Base-by-base conservation (phyloP, 495 filamentous ascomycete species). In the Trichodelitschia bisporula region DNA sequence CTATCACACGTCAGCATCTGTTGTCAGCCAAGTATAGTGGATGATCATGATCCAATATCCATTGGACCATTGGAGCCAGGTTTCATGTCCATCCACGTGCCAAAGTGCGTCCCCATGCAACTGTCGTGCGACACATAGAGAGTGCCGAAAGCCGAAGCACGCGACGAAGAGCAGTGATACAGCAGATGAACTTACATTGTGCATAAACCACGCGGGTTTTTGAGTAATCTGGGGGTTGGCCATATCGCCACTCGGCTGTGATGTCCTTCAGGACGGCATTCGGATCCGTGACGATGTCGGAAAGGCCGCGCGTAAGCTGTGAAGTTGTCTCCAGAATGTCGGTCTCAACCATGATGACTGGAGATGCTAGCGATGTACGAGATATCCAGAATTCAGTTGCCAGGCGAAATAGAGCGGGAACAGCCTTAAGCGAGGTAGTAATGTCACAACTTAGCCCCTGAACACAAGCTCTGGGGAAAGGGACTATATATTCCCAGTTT, bases 271-370 rank as follows among this genome's bases (percentile, higher is more conserved):
- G 44, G 19, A 69, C 64, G 6, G 65, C 66, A 40, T 72, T 58
- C 6, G 60, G 54, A 36, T 69, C 58, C 3, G 59, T 47, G 26
- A 72, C 49, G 37, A 69, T 71, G 44, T 74, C 68, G 6, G 67
- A 67, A 23, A 66, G 42, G n/a, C n/a, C n/a, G n/a, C n/a, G n/a
- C n/a, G n/a, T n/a, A n/a, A n/a, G n/a, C n/a, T n/a, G n/a, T n/a
- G n/a, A n/a, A n/a, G n/a, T n/a, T n/a, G n/a, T n/a, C n/a, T n/a
- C n/a, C n/a, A n/a, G n/a, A n/a, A n/a, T n/a, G n/a, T n/a, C n/a
- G n/a, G n/a, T n/a, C n/a, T n/a, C n/a, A n/a, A n/a, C n/a, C n/a
- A n/a, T n/a, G n/a, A n/a, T n/a, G n/a, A n/a, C n/a, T n/a, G n/a
- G n/a, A n/a, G n/a, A n/a, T n/a, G n/a, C n/a, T n/a, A n/a, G n/a